These are phyloP conservation scores for Schizosaccharomyces cryophilus DNA, from an alignment of 805 yeast genomes.

Conservation along the genomic window DNA sequence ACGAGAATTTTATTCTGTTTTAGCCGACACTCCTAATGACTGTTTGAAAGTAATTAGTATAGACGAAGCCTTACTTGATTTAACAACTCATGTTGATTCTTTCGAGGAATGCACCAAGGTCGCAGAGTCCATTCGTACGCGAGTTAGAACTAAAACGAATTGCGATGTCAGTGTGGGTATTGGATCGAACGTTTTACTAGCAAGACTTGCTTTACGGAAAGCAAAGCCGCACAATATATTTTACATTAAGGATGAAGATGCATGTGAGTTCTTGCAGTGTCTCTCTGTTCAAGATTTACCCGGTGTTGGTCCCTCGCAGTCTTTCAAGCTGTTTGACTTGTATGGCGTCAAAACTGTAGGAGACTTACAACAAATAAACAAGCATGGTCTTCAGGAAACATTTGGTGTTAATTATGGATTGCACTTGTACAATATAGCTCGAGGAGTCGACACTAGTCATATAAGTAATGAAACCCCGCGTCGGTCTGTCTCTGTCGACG, in stretches of 20 bases:
- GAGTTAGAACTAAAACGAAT: slow-evolving; percentile 21
- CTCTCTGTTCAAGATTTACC: slow-evolving; percentile 20
- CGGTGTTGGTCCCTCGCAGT: slow-evolving; percentile 20
- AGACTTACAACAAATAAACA: slow-evolving; percentile 18
- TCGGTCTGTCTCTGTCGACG: slow-evolving; percentile 65
- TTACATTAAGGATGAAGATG: slow-evolving; percentile 14
- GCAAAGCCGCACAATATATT: slow-evolving; percentile 64
- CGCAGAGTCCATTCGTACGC: slow-evolving; percentile 17
- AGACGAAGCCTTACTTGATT: slow-evolving; percentile 72
- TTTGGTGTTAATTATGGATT: slow-evolving; percentile 52
- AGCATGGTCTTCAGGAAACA: slow-evolving; percentile 17
- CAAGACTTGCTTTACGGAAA: slow-evolving; percentile 42
- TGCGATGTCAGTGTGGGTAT: slow-evolving; percentile 64
- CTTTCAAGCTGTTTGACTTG: slow-evolving; percentile 21
- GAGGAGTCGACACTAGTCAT: slow-evolving; percentile 44
- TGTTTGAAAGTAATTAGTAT: slow-evolving; percentile 59
- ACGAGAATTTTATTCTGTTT: slow-evolving; percentile 32
- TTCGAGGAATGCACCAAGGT: slow-evolving; percentile 10
- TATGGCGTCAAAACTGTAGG: slow-evolving; percentile 16
- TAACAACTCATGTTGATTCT: slow-evolving; percentile 16
- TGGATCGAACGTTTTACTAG: slow-evolving; percentile 48
- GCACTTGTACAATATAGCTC: slow-evolving; percentile 31
- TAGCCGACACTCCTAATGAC: slow-evolving; percentile 21
- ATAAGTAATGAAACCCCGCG: slow-evolving; percentile 27
- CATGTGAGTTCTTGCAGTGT: slow-evolving; percentile 15